These are phyloP conservation scores for Marchantia polymorpha DNA, from an alignment of 225 moss, liverwort and hornwort genomes.

Conservation along the genomic window DNA sequence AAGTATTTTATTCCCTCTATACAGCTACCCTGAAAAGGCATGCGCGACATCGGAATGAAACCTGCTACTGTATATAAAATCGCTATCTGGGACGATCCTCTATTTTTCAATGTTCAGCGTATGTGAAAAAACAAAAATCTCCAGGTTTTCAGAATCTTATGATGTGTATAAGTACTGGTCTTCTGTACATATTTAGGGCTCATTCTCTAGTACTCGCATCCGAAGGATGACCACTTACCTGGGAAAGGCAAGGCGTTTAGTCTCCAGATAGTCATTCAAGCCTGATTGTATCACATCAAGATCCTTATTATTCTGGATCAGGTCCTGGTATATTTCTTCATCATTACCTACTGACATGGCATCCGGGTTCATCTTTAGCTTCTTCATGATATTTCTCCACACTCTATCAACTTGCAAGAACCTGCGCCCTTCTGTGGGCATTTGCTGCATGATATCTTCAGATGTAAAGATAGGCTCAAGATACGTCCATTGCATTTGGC, in stretches of 20 bases:
- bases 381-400: conserved; percentile 66
- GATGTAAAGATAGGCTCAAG: conserved; percentile 84
- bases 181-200: too few species aligned
- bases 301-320: conserved; percentile 52
- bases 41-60: too few species aligned
- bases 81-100: too few species aligned
- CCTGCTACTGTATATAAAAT: too few species aligned
- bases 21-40: too few species aligned
- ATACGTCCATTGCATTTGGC: conserved; percentile 78
- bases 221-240: conserved; percentile 18
- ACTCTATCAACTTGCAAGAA: conserved; percentile 60
- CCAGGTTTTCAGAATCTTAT: too few species aligned
- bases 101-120: too few species aligned
- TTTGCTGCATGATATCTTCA: conserved; percentile 84
- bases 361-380: conserved; percentile 57
- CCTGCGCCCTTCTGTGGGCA: conserved; percentile 61
- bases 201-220: too few species aligned
- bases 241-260: conserved; percentile 60
- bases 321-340: conserved; percentile 54
- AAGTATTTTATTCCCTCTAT: too few species aligned
- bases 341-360: conserved; percentile 61
- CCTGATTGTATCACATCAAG: conserved; percentile 63
- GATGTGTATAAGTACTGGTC: too few species aligned
- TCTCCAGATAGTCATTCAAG: conserved; percentile 64
- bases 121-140: too few species aligned